Percentiles rank a stretch among this genome's conserved stretches.
These are phyloP conservation scores for Fusarium napiforme DNA, from an alignment of 2,329 filamentous ascomycete species.

Conservation along the genomic window DNA sequence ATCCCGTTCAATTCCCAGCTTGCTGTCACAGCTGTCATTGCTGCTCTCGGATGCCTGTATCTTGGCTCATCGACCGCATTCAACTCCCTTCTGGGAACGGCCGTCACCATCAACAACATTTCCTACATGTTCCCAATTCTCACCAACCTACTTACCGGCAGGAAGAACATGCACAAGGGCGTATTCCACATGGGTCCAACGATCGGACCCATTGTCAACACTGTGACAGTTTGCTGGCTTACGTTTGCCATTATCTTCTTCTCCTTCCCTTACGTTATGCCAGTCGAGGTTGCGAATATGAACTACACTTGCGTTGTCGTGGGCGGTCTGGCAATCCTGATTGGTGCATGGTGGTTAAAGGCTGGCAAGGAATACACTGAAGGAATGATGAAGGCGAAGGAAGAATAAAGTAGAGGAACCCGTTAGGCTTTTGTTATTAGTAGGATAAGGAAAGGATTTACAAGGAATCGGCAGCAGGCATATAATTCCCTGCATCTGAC, in stretches of 20 bases:
- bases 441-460: no score
- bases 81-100: conserved; percentile 1
- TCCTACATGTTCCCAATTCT: conserved; percentile 6
- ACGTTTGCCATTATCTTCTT: conserved; percentile 4
- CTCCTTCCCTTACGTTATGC: conserved; percentile 12
- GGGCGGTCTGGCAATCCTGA: not conserved
- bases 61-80: conserved; percentile 10
- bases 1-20: conserved; percentile 5
- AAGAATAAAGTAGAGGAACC: not conserved
- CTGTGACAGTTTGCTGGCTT: not conserved
- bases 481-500: no score
- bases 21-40: not conserved
- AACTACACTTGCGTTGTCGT: conserved; percentile 15
- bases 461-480: no score
- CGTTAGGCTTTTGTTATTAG: no score
- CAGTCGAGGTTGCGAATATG: conserved; percentile 4
- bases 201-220: not conserved
- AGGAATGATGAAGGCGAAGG: not conserved
- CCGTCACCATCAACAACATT: conserved; percentile 10
- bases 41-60: not conserved
- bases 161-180: conserved; percentile 11
- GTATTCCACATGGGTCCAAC: conserved; percentile 3
- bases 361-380: not conserved
- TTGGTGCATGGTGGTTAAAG: not conserved
- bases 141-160: not conserved